These are phyloP conservation scores for Ogataea allantospora DNA, from an alignment of 805 yeast genomes.

Conservation along the genomic window DNA sequence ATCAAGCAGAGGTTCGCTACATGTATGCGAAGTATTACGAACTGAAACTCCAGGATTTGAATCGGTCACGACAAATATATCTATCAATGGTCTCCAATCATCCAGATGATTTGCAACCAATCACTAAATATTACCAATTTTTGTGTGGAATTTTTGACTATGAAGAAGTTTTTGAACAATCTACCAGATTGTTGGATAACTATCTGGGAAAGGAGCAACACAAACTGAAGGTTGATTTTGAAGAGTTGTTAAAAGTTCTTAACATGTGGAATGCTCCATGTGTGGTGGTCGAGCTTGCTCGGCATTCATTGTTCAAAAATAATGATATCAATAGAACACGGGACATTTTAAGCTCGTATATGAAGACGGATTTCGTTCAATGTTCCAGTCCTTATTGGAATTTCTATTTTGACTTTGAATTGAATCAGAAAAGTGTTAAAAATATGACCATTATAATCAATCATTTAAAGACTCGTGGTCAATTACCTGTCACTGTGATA, in stretches of 20 bases:
- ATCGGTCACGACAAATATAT: conserved; percentile 22
- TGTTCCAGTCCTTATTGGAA: conserved; percentile 54
- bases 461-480: conserved; percentile 43
- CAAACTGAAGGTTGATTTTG: conserved; percentile 16
- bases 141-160: conserved; percentile 13
- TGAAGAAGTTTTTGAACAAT: conserved; percentile 11
- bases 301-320: conserved; percentile 25
- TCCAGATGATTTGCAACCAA: conserved; percentile 16
- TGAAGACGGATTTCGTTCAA: conserved; percentile 34
- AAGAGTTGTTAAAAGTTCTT: conserved; percentile 15
- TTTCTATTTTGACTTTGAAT: conserved; percentile 54
- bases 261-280: conserved; percentile 27
- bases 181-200: conserved; percentile 17
- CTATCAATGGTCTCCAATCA: conserved; percentile 13
- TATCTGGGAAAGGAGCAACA: background rate
- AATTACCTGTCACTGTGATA: conserved; percentile 47
- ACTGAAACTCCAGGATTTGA: conserved; percentile 18
- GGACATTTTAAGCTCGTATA: conserved; percentile 25
- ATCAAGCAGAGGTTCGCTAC: conserved; percentile 27
- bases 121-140: conserved; percentile 18
- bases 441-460: conserved; percentile 46
- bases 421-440: conserved; percentile 39
- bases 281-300: conserved; percentile 30
- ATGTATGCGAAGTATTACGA: conserved; percentile 31
- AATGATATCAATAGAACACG: conserved; percentile 25